Evolutionary conservation across 306 rosid species (phyloP), one percentile per base, ranked within the genome.

Genomic region (Rubus idaeus): DNA sequence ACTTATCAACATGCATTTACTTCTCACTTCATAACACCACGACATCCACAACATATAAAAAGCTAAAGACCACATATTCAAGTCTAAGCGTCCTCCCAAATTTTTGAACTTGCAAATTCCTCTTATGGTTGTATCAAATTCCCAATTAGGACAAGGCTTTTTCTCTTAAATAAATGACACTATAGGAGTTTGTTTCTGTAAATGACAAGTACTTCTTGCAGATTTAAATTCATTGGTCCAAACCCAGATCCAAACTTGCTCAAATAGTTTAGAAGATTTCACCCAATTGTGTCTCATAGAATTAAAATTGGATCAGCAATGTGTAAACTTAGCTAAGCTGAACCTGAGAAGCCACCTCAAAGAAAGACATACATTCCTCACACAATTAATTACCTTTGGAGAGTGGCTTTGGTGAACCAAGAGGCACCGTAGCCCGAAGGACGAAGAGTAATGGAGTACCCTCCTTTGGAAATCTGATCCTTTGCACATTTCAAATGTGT

Each of bases 381-480:
- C 75, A 69, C 13, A 4, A 23, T 53, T 41, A 17, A 18, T 67
- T 21, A 90, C 99, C 99, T 89, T 73, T 89, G 98, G 62, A 96
- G 90, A 81, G 98, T 91, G 78, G 90, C 96, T 88, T 92, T 96
- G 83, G 99, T 92, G 89, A 96, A 96, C 99, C 99, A 96, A 16
- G 89, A 81, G 71, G 96, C 83, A 70, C 75, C 79, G 16, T 83
- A 67, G 77, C 53, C 79, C 5, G 85, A 71, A n/a, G 99, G 90
- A 69, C 89, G 88, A 64, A 96, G 90, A 82, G 86, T 84, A 57
- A 96, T 89, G 53, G 99, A 96, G 82, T 96, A 96, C 10, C 99
- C 99, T 71, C 98, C 99, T 85, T 93, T 96, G 8, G 96, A 92
- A 89, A 92, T 96, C 90, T 96, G 99, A 88, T 96, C 99, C 75